These are phyloP conservation scores for Backusella psychrophila DNA, from an alignment of 192 early-diverging fungal species.

Conservation along the genomic window DNA sequence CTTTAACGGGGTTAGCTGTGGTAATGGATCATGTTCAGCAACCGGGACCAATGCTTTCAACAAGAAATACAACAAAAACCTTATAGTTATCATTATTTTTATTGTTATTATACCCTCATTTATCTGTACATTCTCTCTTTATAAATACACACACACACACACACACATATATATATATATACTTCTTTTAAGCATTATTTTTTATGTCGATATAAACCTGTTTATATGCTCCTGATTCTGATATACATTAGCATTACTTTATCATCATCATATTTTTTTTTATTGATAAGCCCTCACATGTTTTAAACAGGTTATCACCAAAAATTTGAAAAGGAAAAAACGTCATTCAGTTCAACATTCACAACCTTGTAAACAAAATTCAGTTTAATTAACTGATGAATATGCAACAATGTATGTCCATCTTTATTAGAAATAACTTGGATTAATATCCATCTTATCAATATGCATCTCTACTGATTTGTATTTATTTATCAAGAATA, in stretches of 20 bases:
- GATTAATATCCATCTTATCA: too few species aligned
- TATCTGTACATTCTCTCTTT: background rate
- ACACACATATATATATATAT: background rate
- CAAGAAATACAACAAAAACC: background rate
- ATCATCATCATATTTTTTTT: background rate
- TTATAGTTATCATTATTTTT: background rate
- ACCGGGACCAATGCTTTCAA: background rate
- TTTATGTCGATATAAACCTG: background rate
- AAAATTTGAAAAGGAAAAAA: background rate
- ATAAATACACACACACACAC: background rate
- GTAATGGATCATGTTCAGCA: slow-evolving; percentile 31
- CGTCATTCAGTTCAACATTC: background rate
- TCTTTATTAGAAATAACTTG: too few species aligned
- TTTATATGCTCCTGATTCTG: background rate
- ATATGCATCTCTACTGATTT: too few species aligned
- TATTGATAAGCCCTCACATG: background rate
- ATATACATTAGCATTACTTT: background rate
- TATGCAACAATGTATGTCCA: too few species aligned
- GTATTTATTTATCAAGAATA: background rate
- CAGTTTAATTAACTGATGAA: background rate
- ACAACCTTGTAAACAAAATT: background rate
- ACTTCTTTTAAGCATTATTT: background rate
- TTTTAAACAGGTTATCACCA: background rate
- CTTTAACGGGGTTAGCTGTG: slow-evolving; percentile 22
- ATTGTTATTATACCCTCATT: background rate